Evolutionary conservation across 768 basidiomycete species (phyloP), one percentile per base, ranked within the genome.

Genomic region (Pulveroboletus sp.): DNA sequence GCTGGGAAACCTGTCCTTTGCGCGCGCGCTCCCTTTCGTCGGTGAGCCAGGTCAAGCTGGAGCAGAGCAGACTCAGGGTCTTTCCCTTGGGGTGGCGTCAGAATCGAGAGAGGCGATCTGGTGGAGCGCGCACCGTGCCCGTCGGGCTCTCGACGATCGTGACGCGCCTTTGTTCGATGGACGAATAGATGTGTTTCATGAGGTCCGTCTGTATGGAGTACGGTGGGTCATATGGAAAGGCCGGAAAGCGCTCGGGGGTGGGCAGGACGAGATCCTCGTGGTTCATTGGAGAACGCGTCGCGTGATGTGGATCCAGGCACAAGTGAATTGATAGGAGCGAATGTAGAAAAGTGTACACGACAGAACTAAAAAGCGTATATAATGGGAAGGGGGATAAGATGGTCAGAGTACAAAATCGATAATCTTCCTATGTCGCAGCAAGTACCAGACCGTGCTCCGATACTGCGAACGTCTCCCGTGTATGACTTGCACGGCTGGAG

Each of bases 121-220:
- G 48, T 13, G 23, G 24, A 9, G 30, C 36, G 60, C 79, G 65
- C 50, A 90, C 91, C 22, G 91, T 93, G 58, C 91, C 92, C 0
- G 92, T 93, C 0, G 92, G 92, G 56, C 86, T 89, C 67, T 93
- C 91, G 26, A 94, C 77, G 42, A 97, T 85, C 1, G 91, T 80
- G 16, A 96, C 79, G 55, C 82, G 82, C 38, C 72, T 72, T n/a
- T 71, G 56, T 64, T 94, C 91, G 38, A 96, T 86, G 0, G 86
- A 76, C 6, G 76, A 59, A 66, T 93, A 97, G 1, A 98, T 71
- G 55, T 93, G 89, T 16, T 74, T 81, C 94, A 97, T 96, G 23
- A 97, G 80, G 30, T 89, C 80, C 0, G 77, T 71, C 64, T 98
- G 95, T 49, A 95, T 94, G 16, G 76, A 63, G 64, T 95, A 95